Evolutionary conservation across 306 rosid species (phyloP), one percentile per base, ranked within the genome.

Genomic region (Elaeagnus macrophylla): DNA sequence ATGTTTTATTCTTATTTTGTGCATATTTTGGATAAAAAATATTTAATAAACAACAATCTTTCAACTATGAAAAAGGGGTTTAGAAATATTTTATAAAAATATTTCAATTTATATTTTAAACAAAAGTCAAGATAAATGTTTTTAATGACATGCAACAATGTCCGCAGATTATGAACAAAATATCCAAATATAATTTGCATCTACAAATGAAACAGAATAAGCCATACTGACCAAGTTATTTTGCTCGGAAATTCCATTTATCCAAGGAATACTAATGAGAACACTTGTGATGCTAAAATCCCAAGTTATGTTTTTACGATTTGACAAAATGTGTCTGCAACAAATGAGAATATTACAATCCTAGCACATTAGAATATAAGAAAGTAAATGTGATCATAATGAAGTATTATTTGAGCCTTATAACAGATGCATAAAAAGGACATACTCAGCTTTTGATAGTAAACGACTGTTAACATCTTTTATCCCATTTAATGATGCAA

Each of bases 361-460:
- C 53, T 39, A 41, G 47, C 14, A 64, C 11, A 13, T 47, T 13
- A 54, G 38, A 13, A 8, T 6, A 42, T 25, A 25, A 20, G 32
- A 20, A 51, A n/a, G 14, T 13, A 19, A 54, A 51, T 43, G 25
- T 9, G 3, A 47, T 4, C 15, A 49, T 7, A 8, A 19, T 15
- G 41, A 17, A 37, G 11, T 4, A 37, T 12, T 59, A 39, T 19
- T 17, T 37, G 15, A 25, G 32, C 2, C 32, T 25, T 25, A 25
- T 25, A 25, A 25, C 32, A 25, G 32, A 25, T 25, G 4, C 32
- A 25, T 25, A 25, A 25, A 25, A 25, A 62, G 51, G 63, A 60
- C 91, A 61, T 82, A 91, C 97, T 86, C 86, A 40, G 80, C 83
- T 72, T 91, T 91, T 59, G 89, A 86, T 38, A 66, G 37, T 57